A percentile compares a stretch with the other conserved stretches of the same genome.
Conservation (phyloP, 1,284 basidiomycete genomes). For the Sphagnurus paluster region DNA sequence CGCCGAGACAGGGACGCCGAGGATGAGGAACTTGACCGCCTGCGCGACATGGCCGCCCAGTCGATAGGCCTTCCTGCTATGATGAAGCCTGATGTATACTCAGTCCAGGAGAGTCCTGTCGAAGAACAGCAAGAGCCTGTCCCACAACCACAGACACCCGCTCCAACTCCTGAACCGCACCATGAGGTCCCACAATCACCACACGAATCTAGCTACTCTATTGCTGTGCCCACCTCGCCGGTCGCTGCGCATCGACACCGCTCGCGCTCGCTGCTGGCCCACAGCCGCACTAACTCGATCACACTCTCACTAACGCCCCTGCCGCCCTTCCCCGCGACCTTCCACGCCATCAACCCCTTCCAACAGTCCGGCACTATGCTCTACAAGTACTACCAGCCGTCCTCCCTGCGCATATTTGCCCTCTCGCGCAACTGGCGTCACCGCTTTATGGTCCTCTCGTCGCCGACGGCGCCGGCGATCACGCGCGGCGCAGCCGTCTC, state of each 20-base stretch:
- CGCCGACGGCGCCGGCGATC: constrained; percentile 36
- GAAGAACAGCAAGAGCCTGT: constrained; percentile 12
- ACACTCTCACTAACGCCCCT: constrained; percentile 31
- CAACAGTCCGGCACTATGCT: constrained; percentile 51
- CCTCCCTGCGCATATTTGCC: constrained; percentile 67
- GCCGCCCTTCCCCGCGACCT: constrained; percentile 62
- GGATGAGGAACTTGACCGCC: constrained; percentile 66
- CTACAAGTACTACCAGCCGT: constrained; percentile 65
- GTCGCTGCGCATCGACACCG: constrained; percentile 29
- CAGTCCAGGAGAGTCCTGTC: constrained; percentile 28
- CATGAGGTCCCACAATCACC: constrained; percentile 19
- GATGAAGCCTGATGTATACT: constrained; percentile 29
- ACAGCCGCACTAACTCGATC: constrained; percentile 35
- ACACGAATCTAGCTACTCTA: constrained; percentile 31
- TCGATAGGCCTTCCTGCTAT: constrained; percentile 59
- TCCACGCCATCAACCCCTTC: constrained; percentile 48
- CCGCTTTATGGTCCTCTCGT: constrained; percentile 63
- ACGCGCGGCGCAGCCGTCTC: constrained; percentile 39
- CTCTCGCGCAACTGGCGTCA: constrained; percentile 72
- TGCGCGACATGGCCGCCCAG: constrained; percentile 73
- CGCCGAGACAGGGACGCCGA: constrained; percentile 57
- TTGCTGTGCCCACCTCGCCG: constrained; percentile 27
- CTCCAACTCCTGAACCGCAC: constrained; percentile 7
- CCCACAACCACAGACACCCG: constrained; percentile 14
- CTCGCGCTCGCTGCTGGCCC: constrained; percentile 36